These are phyloP conservation scores for Plasmodium malariae DNA, from an alignment of 169 alveolate species.

Conservation along the genomic window DNA sequence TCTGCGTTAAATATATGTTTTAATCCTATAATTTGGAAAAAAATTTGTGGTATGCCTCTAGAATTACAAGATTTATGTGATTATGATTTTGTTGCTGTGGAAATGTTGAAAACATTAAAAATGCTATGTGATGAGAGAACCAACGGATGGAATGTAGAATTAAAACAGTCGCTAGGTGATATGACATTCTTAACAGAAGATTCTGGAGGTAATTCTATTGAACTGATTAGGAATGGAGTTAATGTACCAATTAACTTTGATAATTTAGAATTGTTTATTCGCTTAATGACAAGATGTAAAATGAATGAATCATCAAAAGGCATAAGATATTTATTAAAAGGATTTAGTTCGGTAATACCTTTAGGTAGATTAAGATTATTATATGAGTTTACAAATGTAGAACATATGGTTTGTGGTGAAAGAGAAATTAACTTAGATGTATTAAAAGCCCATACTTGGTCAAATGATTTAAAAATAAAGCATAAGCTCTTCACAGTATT, in stretches of 20 bases:
- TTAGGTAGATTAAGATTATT: conserved; percentile 91
- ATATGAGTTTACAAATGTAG: conserved; percentile 86
- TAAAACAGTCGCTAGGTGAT: conserved; percentile 79
- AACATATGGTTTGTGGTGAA: conserved; percentile 93
- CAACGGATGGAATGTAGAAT: conserved; percentile 70
- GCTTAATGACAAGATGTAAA: conserved; percentile 88
- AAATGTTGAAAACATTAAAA: conserved; percentile 87
- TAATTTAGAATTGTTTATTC: conserved; percentile 86
- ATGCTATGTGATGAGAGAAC: conserved; percentile 78
- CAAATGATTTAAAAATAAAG: conserved; percentile 86
- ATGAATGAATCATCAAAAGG: conserved; percentile 88
- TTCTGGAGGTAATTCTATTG: conserved; percentile 81
- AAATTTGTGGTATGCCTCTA: conserved; percentile 80
- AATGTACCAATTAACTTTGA: conserved; percentile 84
- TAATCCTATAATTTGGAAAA: conserved; percentile 93
- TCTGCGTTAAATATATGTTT: conserved; percentile 89
- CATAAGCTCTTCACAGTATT: conserved; percentile 89
- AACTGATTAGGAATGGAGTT: conserved; percentile 84
- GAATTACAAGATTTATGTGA: conserved; percentile 86
- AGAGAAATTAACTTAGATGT: conserved; percentile 88
- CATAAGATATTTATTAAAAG: conserved; percentile 86
- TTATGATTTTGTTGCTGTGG: conserved; percentile 88
- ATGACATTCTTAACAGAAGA: conserved; percentile 83
- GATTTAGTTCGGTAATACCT: conserved; percentile 92
- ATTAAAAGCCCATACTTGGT: conserved; percentile 90